Evolutionary conservation across 257 asterid species (phyloP), one percentile per base, ranked within the genome.

Genomic region (Linderniella brevidens): DNA sequence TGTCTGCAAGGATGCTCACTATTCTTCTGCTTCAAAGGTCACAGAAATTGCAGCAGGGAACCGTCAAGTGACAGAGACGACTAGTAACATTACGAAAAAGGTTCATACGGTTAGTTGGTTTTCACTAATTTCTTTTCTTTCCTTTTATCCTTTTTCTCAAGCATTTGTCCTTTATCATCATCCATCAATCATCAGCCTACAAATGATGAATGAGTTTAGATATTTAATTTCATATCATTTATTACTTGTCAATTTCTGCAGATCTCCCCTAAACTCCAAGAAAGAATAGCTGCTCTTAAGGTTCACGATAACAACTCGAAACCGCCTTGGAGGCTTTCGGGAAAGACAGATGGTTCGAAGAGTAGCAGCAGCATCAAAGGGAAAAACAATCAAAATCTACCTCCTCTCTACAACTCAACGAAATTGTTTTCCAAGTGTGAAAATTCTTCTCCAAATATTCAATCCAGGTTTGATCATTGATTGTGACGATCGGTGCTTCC

Each of bases 391-490:
- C n/a, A n/a, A n/a, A 45, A 37, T 41, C 57, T 11, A 17, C 60
- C 51, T 8, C 57, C 74, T 35, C 49, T 54, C 43, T 38, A 46
- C 52, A 52, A 65, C 17, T 25, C 32, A 25, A 54, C 59, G 20
- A 85, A 65, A 68, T 49, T 64, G 16, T 48, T 14, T 53, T 41
- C 57, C 0, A 68, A 35, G 63, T 56, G 11, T 20, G 92, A 80
- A 64, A 81, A 76, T 60, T 66, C 70, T 58, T 70, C 76, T 46
- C 88, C 93, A 51, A 78, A 81, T 63, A 61, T 85, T 55, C 77
- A 53, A 64, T 42, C 50, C 57, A 67, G 60, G 68, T 57, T 14
- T 37, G 52, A 19, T 20, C 35, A 18, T 40, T 54, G 44, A 32
- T 49, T 19, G 25, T 48, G 32, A n/a, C n/a, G n/a, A n/a, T n/a